These are phyloP conservation scores for Trifolium pratense DNA, from an alignment of 306 rosid species.

Conservation along the genomic window DNA sequence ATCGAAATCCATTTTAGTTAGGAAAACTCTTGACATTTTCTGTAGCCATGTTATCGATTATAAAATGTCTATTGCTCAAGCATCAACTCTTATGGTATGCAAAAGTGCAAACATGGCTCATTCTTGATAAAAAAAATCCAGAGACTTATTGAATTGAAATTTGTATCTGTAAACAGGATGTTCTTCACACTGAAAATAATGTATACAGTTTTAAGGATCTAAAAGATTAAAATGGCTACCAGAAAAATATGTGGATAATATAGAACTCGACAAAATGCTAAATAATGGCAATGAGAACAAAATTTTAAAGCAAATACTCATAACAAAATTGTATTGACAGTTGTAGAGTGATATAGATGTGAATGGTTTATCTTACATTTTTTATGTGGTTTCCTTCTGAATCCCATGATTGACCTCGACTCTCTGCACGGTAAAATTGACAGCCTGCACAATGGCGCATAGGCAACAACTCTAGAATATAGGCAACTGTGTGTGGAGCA, in stretches of 20 bases:
- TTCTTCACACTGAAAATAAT: neutral
- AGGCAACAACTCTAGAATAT: slow-evolving; percentile 75
- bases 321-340: slow-evolving; percentile 33
- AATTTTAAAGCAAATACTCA: slow-evolving; percentile 23
- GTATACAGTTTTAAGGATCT: neutral
- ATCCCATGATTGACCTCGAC: slow-evolving; percentile 83
- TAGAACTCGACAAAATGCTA: neutral
- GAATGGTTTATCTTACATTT: slow-evolving; percentile 57
- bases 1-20: no score
- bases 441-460: slow-evolving; percentile 91
- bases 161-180: neutral
- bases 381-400: slow-evolving; percentile 82
- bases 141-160: neutral
- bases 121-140: neutral
- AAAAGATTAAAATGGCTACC: neutral
- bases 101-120: no score
- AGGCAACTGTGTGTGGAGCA: slow-evolving; percentile 83
- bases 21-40: neutral
- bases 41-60: neutral
- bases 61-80: neutral
- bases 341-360: slow-evolving; percentile 12
- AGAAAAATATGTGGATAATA: neutral
- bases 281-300: neutral
- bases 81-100: neutral
- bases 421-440: slow-evolving; percentile 88